phyloP scores from a whole-genome alignment of 75 land plant species.

The Sequoiadendron giganteum region DNA sequence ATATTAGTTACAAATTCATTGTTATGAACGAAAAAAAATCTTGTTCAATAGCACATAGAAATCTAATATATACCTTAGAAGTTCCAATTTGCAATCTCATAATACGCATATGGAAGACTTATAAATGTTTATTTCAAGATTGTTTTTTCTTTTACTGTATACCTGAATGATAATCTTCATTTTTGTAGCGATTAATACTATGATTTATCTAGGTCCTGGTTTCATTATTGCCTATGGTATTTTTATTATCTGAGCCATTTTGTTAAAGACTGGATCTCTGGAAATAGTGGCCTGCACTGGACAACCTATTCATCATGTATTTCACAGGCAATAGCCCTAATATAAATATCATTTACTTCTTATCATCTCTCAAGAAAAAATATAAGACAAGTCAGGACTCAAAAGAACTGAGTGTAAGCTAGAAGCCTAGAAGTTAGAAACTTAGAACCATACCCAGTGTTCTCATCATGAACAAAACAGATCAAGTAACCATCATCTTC shows the following conservation, averaged over 20 bases:
- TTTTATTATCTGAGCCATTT: background rate
- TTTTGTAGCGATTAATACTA: background rate
- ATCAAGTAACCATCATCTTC: constrained; percentile 97
- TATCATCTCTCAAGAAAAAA: background rate
- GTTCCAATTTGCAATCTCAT: background rate
- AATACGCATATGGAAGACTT: background rate
- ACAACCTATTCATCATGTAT: constrained; percentile 2
- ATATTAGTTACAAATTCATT: background rate
- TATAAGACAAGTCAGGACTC: background rate
- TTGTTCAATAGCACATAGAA: background rate
- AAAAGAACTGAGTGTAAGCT: background rate
- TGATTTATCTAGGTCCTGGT: background rate
- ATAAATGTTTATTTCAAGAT: background rate
- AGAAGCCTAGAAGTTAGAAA: too few species aligned
- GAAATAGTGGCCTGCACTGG: background rate
- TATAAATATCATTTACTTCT: background rate
- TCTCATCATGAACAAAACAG: constrained; percentile 83
- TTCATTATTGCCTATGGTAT: background rate
- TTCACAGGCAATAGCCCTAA: background rate
- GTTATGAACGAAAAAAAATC: background rate
- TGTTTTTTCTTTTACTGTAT: background rate
- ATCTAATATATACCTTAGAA: background rate
- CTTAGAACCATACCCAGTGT: constrained; percentile 58
- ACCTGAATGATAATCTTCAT: background rate
- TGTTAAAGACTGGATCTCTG: background rate